Base-by-base conservation (phyloP, 306 rosid species). In the Casuarina glauca region DNA sequence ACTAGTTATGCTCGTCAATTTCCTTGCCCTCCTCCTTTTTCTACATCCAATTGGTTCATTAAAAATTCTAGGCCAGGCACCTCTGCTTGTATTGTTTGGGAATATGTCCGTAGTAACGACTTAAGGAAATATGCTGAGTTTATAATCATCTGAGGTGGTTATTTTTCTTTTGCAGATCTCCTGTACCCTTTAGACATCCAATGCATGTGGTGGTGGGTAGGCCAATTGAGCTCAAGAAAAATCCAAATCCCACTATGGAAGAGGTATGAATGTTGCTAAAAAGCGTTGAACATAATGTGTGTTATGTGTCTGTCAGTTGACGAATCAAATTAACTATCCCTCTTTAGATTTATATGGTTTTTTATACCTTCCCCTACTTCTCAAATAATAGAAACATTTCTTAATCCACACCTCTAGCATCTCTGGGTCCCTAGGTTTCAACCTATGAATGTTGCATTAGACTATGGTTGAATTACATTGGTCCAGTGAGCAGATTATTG, bases 181-280 rank as follows among this genome's bases (percentile, higher is more conserved):
- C 98, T 54, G 17, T 94, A 48, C 98, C 98, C 10, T 85, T 63
- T 70, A 88, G 88, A 72, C 83, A 51, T 66, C 92, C 90, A 52
- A 89, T 94, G 96, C 89, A 89, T 75, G 91, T 92, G 82, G 97
- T 87, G 20, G 97, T 94, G 57, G 98, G 98, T 42, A 89, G 79
- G 76, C 97, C 98, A 73, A 94, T 92, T 54, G 90, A 87, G 80
- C 38, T 92, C 44, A 77, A 80, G 71, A 89, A 83, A 84, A 94
- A 82, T 86, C 92, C 93, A 75, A 87, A 90, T 43, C 98, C 98
- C 73, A 81, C 93, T 26, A 55, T 57, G 64, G 96, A 86, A 60
- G 86, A 88, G 89, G 91, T 86, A 83, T 61, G 42, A 8, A 69
- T 69, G 70, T 72, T 32, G 6, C 52, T n/a, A 35, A 44, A 45